Conservation (phyloP, 1,139 yeast species). For the Scheffersomyces cryptocercus region DNA sequence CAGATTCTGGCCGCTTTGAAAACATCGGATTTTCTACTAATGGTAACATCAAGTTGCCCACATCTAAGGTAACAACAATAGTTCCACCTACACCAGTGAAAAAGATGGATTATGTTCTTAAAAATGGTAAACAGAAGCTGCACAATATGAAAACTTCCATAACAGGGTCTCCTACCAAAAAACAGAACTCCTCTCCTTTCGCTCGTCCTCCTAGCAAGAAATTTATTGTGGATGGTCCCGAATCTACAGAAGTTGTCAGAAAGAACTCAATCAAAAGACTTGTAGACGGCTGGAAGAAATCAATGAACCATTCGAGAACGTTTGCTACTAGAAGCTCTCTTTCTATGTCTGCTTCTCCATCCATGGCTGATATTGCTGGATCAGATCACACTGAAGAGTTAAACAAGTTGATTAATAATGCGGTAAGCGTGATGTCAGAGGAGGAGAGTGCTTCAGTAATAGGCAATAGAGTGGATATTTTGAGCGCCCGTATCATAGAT, state of each 20-base stretch:
- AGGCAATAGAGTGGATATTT: slow-evolving; percentile 61
- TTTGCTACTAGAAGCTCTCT: neutral
- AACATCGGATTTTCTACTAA: slow-evolving; percentile 49
- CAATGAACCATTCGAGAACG: slow-evolving; percentile 15
- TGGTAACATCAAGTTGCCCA: slow-evolving; percentile 52
- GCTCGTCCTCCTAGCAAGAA: neutral
- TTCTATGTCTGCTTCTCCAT: neutral
- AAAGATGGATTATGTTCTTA: slow-evolving; percentile 49
- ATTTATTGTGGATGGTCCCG: slow-evolving; percentile 4
- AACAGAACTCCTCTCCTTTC: neutral
- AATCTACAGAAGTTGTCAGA: slow-evolving; percentile 24
- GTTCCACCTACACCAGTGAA: slow-evolving; percentile 71
- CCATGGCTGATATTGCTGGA: neutral
- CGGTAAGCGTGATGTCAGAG: slow-evolving; percentile 7
- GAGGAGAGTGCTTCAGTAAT: slow-evolving; percentile 20
- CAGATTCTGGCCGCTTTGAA: slow-evolving; percentile 13
- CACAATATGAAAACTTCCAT: neutral
- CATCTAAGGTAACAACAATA: slow-evolving; percentile 43
- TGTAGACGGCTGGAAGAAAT: slow-evolving; percentile 45
- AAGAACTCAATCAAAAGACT: slow-evolving; percentile 40
- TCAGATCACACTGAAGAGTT: slow-evolving; percentile 2
- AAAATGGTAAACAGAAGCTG: slow-evolving; percentile 12
- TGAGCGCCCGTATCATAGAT: slow-evolving; percentile 78
- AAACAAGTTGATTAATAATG: slow-evolving; percentile 5
- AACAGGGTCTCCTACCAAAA: neutral